A percentile compares a stretch with the other conserved stretches of the same genome.
phyloP scores from a whole-genome alignment of 2,329 filamentous ascomycete genomes.

The Colletotrichum eleusines region DNA sequence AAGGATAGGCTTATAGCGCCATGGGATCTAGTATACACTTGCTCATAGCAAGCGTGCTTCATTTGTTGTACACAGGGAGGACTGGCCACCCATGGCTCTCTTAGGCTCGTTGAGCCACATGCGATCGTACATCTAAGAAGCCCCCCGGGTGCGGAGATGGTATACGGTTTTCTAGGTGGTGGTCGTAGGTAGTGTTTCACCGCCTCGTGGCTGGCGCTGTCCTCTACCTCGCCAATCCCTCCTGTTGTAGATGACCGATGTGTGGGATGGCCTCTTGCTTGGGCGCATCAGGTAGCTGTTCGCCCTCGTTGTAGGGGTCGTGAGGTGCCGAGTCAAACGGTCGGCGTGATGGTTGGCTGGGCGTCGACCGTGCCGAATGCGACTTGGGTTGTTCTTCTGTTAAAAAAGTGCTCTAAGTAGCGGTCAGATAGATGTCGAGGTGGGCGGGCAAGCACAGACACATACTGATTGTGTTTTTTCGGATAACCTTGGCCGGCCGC shows the following conservation, averaged over 20 bases:
- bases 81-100: too few species aligned
- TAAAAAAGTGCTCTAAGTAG: background rate
- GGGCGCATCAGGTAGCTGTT: constrained; percentile 13
- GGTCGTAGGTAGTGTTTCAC: background rate
- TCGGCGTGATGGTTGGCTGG: constrained; percentile 12
- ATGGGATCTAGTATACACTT: constrained; percentile 6
- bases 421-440: background rate
- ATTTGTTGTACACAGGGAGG: background rate
- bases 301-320: constrained; percentile 14
- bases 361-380: constrained; percentile 23
- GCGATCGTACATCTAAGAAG: background rate
- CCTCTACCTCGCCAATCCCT: constrained; percentile 35
- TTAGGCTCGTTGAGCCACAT: background rate
- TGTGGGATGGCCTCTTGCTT: constrained; percentile 32
- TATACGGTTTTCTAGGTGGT: background rate
- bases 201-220: background rate
- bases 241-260: constrained; percentile 33
- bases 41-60: background rate
- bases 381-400: constrained; percentile 18
- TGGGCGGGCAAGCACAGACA: background rate
- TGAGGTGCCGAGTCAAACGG: constrained; percentile 17
- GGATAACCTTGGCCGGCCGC: constrained; percentile 28
- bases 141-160: background rate
- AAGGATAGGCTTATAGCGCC: constrained; percentile 19
- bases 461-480: constrained; percentile 30